These are phyloP conservation scores for Boletus edulis DNA, from an alignment of 768 basidiomycete genomes.

Conservation along the genomic window DNA sequence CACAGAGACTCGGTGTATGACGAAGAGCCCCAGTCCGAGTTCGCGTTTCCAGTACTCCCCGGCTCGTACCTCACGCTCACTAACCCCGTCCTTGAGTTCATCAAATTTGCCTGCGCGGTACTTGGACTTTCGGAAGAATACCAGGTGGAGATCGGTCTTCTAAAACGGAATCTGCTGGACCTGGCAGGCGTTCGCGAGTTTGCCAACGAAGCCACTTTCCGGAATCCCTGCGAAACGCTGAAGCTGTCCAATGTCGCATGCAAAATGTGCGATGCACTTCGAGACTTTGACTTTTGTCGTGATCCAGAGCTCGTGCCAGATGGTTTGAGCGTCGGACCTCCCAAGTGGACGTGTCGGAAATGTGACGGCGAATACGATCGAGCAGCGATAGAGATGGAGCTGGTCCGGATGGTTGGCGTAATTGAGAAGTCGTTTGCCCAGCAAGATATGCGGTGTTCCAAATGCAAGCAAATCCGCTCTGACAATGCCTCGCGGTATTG, in stretches of 20 bases:
- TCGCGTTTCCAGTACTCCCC: slow-evolving; percentile 82
- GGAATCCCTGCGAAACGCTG: slow-evolving; percentile 88
- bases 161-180: slow-evolving; percentile 89
- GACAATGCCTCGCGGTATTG: slow-evolving; percentile 87
- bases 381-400: slow-evolving; percentile 78
- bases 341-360: slow-evolving; percentile 64
- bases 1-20: slow-evolving; percentile 59
- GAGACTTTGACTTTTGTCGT: slow-evolving; percentile 95
- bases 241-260: slow-evolving; percentile 87
- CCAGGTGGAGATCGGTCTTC: slow-evolving; percentile 79
- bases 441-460: slow-evolving; percentile 86
- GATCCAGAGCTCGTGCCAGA: slow-evolving; percentile 79
- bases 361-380: slow-evolving; percentile 90
- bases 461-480: slow-evolving; percentile 88
- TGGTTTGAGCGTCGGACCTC: slow-evolving; percentile 43
- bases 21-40: slow-evolving; percentile 50
- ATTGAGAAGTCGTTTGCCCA: slow-evolving; percentile 77
- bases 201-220: slow-evolving; percentile 78
- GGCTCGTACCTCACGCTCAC: slow-evolving; percentile 78
- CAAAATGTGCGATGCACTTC: slow-evolving; percentile 76
- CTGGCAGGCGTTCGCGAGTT: slow-evolving; percentile 86
- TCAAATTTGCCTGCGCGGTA: slow-evolving; percentile 84
- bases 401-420: slow-evolving; percentile 72
- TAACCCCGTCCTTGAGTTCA: slow-evolving; percentile 83
- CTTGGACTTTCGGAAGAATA: slow-evolving; percentile 80